These are phyloP conservation scores for Rhodomyrtus psidioides DNA, from an alignment of 441 rosid species.

Conservation along the genomic window DNA sequence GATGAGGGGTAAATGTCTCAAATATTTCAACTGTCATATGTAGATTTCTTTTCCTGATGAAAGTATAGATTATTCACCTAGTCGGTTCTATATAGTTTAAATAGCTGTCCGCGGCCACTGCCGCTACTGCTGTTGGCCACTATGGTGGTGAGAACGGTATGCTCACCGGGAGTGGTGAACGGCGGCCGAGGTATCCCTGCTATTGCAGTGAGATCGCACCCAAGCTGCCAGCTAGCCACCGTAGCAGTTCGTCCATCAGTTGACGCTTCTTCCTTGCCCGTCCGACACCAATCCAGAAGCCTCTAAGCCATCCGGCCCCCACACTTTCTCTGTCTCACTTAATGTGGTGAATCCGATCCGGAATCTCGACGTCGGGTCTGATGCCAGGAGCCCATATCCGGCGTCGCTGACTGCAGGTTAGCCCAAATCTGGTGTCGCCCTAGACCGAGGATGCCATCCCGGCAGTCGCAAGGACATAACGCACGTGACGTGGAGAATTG, in stretches of 20 bases:
- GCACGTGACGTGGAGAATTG: not conserved
- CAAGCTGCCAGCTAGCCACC: too few relatives aligned
- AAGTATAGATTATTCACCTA: not conserved
- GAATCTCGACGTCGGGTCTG: not conserved
- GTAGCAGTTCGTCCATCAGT: too few relatives aligned
- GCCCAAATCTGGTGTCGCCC: too few relatives aligned
- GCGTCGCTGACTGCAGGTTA: not conserved
- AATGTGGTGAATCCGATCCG: fast-evolving
- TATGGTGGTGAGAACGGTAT: not conserved
- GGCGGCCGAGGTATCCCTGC: too few relatives aligned
- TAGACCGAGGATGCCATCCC: not conserved
- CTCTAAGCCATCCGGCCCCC: not conserved
- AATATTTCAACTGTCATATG: not conserved
- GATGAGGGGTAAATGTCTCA: not conserved
- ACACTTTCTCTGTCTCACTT: not conserved
- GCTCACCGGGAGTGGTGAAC: not conserved
- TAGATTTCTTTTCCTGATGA: not conserved
- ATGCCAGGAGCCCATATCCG: too few relatives aligned
- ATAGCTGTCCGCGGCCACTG: not conserved
- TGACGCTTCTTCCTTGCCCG: too few relatives aligned
- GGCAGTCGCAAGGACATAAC: not conserved
- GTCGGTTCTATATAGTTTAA: too few relatives aligned
- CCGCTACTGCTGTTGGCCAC: not conserved
- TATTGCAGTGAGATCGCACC: too few relatives aligned
- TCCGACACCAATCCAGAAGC: too few relatives aligned